phyloP scores from a whole-genome alignment of 352 stramenopile genomes.

The Pythium rishiriense region DNA sequence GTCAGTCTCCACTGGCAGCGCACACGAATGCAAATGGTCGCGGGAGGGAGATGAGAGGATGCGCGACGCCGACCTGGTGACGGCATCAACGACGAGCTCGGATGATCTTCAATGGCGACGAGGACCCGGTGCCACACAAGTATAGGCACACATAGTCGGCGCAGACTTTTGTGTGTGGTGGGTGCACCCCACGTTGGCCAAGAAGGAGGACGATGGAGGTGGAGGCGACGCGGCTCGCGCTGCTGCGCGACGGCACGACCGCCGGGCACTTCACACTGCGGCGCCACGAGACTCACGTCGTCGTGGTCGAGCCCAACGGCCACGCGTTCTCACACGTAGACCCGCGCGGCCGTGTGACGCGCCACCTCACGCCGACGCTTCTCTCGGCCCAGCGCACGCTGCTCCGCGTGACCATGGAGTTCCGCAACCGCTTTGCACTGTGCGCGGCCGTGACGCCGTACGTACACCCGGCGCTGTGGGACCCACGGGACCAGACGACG shows the following conservation, averaged over 20 bases:
- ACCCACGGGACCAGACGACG: not conserved
- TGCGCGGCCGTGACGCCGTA: conserved; percentile 40
- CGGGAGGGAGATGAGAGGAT: conserved; percentile 2
- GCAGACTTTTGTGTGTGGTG: not conserved
- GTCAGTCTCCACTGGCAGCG: too few species aligned
- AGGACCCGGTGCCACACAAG: not conserved
- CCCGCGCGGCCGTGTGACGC: conserved; percentile 43
- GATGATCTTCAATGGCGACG: conserved; percentile 7
- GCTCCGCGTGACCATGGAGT: conserved; percentile 40
- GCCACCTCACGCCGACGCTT: conserved; percentile 60
- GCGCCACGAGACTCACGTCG: conserved; percentile 51
- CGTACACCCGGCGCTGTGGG: conserved; percentile 30
- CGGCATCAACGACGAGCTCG: conserved; percentile 5
- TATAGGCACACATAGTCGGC: not conserved
- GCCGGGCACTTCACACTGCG: conserved; percentile 47
- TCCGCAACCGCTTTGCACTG: conserved; percentile 57
- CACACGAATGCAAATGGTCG: conserved; percentile 8
- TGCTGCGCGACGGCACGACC: conserved; percentile 54
- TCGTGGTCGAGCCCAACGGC: conserved; percentile 62
- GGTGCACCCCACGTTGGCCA: too few species aligned
- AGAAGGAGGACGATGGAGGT: not conserved
- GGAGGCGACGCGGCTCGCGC: conserved; percentile 29
- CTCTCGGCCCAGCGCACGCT: conserved; percentile 46
- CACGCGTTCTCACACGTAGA: conserved; percentile 63
- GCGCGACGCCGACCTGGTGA: not conserved